Conservation (phyloP, 2,329 filamentous ascomycete genomes). For the Thermothelomyces thermophilus region DNA sequence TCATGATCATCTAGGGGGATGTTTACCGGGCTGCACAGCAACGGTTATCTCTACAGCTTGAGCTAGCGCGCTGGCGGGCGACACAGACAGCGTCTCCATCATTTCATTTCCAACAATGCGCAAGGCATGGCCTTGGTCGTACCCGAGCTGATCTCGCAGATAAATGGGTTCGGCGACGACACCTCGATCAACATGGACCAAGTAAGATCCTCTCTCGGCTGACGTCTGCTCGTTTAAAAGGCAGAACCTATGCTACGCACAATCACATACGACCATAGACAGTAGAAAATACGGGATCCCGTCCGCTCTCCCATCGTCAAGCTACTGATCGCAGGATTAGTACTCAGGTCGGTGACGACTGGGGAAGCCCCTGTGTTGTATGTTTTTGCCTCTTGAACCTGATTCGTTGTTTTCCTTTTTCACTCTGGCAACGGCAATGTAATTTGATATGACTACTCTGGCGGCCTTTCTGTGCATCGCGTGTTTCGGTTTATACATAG, state of each 20-base stretch:
- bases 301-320: conserved; percentile 7
- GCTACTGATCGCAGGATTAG: background rate
- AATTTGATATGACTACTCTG: too few relatives aligned
- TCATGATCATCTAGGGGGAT: too few relatives aligned
- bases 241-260: too few relatives aligned
- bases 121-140: background rate
- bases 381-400: background rate
- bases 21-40: too few relatives aligned
- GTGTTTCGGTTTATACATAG: too few relatives aligned
- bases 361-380: conserved; percentile 1
- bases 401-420: too few relatives aligned
- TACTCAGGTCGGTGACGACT: background rate
- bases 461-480: too few relatives aligned
- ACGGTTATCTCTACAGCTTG: too few relatives aligned
- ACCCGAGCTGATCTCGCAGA: background rate
- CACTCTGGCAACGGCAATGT: too few relatives aligned
- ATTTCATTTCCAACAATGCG: background rate
- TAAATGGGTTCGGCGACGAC: background rate
- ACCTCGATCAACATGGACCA: background rate
- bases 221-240: too few relatives aligned
- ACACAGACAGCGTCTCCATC: background rate
- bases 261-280: conserved; percentile 6
- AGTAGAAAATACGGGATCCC: conserved; percentile 7
- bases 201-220: too few relatives aligned
- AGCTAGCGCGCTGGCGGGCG: background rate